Conservation (phyloP, 768 basidiomycete species). For the Thelephora ganbajun region DNA sequence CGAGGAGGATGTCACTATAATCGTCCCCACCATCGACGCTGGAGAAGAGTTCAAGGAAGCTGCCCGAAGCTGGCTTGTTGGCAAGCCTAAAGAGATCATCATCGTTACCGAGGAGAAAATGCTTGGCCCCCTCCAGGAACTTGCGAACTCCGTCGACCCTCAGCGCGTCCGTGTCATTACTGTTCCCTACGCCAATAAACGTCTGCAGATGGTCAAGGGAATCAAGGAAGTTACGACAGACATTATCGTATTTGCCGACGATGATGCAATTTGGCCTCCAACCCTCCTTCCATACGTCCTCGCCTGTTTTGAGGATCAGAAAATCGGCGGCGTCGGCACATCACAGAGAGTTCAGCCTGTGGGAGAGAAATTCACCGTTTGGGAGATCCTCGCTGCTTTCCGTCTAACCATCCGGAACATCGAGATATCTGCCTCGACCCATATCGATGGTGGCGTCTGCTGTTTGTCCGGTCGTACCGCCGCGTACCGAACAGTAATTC, state of each 20-base stretch:
- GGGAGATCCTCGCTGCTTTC: conserved; percentile 92
- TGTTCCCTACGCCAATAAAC: conserved; percentile 88
- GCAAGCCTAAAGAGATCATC: conserved; percentile 76
- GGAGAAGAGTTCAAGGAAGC: conserved; percentile 94
- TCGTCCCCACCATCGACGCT: conserved; percentile 92
- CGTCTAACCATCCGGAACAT: conserved; percentile 88
- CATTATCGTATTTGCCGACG: conserved; percentile 90
- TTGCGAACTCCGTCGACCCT: conserved; percentile 80
- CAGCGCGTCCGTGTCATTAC: conserved; percentile 75
- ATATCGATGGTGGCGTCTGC: conserved; percentile 86
- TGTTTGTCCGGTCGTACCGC: conserved; percentile 90
- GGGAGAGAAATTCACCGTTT: conserved; percentile 73
- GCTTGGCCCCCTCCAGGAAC: conserved; percentile 76
- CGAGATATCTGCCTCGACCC: conserved; percentile 78
- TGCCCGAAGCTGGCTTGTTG: conserved; percentile 83
- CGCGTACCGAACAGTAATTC: conserved; percentile 85
- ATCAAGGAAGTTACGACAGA: conserved; percentile 85
- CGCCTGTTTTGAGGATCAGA: conserved; percentile 90
- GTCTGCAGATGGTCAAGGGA: conserved; percentile 87
- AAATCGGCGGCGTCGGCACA: conserved; percentile 85
- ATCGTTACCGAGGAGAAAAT: conserved; percentile 81
- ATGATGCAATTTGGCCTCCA: conserved; percentile 92
- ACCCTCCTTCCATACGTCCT: conserved; percentile 81
- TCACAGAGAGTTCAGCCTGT: conserved; percentile 78
- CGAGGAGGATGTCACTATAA: conserved; percentile 88